Evolutionary conservation across 176 grass and related monocot genomes (phyloP).

Genomic region (Panicum miliaceum): DNA sequence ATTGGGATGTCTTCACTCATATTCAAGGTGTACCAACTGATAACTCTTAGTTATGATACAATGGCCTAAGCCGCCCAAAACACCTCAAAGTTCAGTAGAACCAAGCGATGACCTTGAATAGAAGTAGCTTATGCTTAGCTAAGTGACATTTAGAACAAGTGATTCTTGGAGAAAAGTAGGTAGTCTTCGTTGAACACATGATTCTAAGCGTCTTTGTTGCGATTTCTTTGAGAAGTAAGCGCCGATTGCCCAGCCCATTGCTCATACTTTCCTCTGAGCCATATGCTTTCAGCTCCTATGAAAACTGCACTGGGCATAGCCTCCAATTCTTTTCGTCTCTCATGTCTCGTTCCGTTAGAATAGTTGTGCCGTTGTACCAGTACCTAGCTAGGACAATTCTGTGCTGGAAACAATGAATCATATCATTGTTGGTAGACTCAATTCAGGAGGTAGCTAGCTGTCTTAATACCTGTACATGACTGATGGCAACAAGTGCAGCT

Average conservation of each 20-base stretch:
- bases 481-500: background rate
- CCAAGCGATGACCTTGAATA: no score
- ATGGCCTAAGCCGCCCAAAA: background rate
- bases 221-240: no score
- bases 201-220: no score
- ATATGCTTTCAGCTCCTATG: background rate
- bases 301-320: background rate
- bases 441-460: background rate
- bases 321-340: background rate
- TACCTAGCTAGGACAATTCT: background rate
- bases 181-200: background rate
- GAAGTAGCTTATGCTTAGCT: no score
- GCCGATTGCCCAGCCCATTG: no score
- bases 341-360: no score
- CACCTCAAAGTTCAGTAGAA: background rate
- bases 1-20: conserved; percentile 75
- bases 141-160: background rate
- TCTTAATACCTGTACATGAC: background rate
- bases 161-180: no score
- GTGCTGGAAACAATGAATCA: background rate
- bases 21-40: conserved; percentile 37
- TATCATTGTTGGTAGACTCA: background rate
- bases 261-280: no score
- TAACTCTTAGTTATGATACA: background rate
- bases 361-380: background rate